These are phyloP conservation scores for Saccharomyces hybrid DNA, from an alignment of 1,139 yeast genomes.

Conservation along the genomic window DNA sequence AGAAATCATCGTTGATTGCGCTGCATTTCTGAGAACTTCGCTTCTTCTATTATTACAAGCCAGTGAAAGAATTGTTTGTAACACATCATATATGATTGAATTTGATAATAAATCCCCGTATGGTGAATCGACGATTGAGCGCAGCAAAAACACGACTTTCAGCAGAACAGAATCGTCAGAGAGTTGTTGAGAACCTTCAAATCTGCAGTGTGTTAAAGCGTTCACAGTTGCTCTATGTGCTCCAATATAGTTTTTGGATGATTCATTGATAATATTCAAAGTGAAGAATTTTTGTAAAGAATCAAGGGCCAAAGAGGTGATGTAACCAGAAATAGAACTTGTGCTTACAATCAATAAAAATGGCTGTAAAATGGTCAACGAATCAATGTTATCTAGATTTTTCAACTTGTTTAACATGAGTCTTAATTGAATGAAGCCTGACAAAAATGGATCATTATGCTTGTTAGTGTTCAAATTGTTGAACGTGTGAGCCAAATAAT, in stretches of 20 bases:
- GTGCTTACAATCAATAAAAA: slow-evolving; percentile 77
- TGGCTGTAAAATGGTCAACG: slow-evolving; percentile 72
- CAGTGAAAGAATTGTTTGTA: slow-evolving; percentile 84
- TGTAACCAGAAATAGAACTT: slow-evolving; percentile 75
- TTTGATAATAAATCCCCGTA: slow-evolving; percentile 63
- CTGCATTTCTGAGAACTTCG: slow-evolving; percentile 81
- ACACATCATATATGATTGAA: slow-evolving; percentile 78
- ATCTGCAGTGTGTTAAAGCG: slow-evolving; percentile 87
- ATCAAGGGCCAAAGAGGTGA: slow-evolving; percentile 74
- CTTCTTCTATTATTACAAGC: slow-evolving; percentile 91
- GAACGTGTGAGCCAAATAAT: slow-evolving; percentile 18
- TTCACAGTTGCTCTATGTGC: slow-evolving; percentile 46
- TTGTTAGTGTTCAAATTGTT: slow-evolving; percentile 23
- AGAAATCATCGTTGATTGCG: slow-evolving; percentile 74
- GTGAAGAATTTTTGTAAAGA: slow-evolving; percentile 64
- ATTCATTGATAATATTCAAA: slow-evolving; percentile 45
- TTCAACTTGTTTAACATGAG: slow-evolving; percentile 54
- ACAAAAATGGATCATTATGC: slow-evolving; percentile 54
- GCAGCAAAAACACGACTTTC: slow-evolving; percentile 72
- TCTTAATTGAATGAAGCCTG: slow-evolving; percentile 71
- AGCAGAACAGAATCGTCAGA: slow-evolving; percentile 88
- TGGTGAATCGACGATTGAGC: slow-evolving; percentile 57
- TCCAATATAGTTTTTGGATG: slow-evolving; percentile 44
- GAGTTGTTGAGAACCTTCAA: slow-evolving; percentile 90
- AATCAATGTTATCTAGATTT: slow-evolving; percentile 51